Evolutionary conservation across 768 basidiomycete genomes (phyloP).

Genomic region (Scleroderma citrinum): DNA sequence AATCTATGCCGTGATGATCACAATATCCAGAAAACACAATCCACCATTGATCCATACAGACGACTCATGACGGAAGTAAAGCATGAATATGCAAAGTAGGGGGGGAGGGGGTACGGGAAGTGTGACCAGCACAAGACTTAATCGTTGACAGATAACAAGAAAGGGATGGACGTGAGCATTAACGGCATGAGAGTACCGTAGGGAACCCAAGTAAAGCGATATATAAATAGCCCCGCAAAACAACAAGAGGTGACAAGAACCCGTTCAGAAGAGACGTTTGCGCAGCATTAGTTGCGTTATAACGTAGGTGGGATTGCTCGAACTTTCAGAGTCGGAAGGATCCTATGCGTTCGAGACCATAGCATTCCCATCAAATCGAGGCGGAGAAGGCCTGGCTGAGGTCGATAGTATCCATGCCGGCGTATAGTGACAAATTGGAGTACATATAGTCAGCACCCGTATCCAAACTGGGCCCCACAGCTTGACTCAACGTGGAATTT

Average conservation of each 20-base stretch:
- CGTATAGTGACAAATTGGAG: slow-evolving; percentile 24
- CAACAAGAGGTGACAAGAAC: not conserved
- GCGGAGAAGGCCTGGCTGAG: slow-evolving; percentile 13
- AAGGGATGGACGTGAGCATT: not conserved
- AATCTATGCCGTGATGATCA: no score
- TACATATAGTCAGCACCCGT: slow-evolving; percentile 18
- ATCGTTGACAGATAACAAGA: no score
- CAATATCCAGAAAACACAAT: no score
- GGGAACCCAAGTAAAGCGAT: not conserved
- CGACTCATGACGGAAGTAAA: no score
- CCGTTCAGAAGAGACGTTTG: slow-evolving; percentile 2
- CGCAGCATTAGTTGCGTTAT: slow-evolving; percentile 14
- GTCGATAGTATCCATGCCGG: slow-evolving; percentile 16
- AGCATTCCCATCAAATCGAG: slow-evolving; percentile 18
- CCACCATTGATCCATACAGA: no score
- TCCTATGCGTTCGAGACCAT: slow-evolving; percentile 21
- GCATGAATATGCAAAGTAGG: no score
- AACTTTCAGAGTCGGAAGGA: not conserved
- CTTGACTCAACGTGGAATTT: slow-evolving; percentile 4
- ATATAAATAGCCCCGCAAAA: not conserved
- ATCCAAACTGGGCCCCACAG: not conserved
- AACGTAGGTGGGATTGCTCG: slow-evolving; percentile 9
- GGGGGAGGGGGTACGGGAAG: no score
- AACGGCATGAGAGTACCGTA: not conserved
- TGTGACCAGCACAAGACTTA: no score